Evolutionary conservation across 495 filamentous ascomycete genomes (phyloP), one percentile per base, ranked within the genome.

Genomic region (Podospora tetraspora): DNA sequence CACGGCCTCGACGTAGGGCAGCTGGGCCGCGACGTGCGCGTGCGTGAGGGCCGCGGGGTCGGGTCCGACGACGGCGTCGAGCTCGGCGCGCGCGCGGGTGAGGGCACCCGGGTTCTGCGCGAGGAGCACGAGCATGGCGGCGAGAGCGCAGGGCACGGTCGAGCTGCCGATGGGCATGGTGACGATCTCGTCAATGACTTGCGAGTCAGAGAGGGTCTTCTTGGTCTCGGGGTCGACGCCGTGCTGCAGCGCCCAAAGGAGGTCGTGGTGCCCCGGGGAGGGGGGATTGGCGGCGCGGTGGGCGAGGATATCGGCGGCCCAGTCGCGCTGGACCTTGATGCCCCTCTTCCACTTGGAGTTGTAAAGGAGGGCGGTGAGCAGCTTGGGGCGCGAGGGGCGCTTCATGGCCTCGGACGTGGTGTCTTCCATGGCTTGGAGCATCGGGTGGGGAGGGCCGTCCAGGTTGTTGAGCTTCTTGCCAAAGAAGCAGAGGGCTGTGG

Each of bases 381-480:
- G 64, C 3, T 76, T 79, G 1, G 88, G 86, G n/a, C 86, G 82
- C 11, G 74, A 79, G 3, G 85, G 74, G 21, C 89, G 80, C 64
- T 79, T 78, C 37, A 85, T 87, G 19, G 87, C 84, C 63, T 87
- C 89, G 1, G 79, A 73, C 3, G 92, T 83, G n/a, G 88, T 77
- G 23, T 82, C 85, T 37, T 82, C 81, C 90, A 93, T 91, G 1
- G 85, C 88, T 29, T 84, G 76, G 21, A 92, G 73, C 69, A 91
- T 87, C 0, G 88, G 86, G 68, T 90, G 88, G 0, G 84, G 81
- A 4, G 86, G 84, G 1, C 82, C 82, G 63, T 85, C 84, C 72
- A 91, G 87, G 3, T 82, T 84, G 66, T 92, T 89, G 74, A 93
- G 89, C 22, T 89, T 85, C 59, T 83, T 89, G 59, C 86, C 88